Conservation (phyloP, 177 flowering plant genomes). For the Vitis hybrid region DNA sequence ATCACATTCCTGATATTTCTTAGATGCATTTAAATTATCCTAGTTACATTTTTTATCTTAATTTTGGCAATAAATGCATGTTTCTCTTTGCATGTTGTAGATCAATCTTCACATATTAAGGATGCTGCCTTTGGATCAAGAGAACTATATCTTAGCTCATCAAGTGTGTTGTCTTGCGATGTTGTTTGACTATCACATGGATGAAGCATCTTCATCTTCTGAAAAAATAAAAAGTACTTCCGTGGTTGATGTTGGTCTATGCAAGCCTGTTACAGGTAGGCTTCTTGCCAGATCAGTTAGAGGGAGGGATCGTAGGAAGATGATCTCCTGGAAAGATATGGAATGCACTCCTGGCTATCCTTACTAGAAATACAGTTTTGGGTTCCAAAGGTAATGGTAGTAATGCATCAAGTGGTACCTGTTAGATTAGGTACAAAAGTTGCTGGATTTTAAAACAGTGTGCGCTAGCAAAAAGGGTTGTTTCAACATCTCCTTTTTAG, state of each 20-base stretch:
- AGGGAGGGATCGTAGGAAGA: constrained; percentile 87
- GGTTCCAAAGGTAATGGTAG: no score
- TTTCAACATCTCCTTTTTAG: no score
- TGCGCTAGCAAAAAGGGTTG: no score
- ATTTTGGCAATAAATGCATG: neutral
- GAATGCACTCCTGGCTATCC: constrained; percentile 64
- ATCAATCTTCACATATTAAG: constrained; percentile 77
- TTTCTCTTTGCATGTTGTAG: constrained; percentile 31
- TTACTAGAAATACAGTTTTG: constrained; percentile 20
- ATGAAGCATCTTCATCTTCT: constrained; percentile 40
- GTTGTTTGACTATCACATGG: constrained; percentile 74
- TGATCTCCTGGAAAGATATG: constrained; percentile 86
- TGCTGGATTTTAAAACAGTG: no score
- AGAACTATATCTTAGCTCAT: constrained; percentile 67
- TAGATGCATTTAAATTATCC: neutral
- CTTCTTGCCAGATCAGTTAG: constrained; percentile 73
- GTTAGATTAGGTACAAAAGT: no score
- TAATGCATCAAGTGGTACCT: no score
- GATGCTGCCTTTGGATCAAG: constrained; percentile 57
- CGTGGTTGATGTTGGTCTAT: constrained; percentile 74
- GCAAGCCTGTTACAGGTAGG: constrained; percentile 62
- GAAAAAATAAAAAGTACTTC: constrained; percentile 46
- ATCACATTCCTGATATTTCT: neutral
- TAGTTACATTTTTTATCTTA: no score
- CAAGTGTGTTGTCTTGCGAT: constrained; percentile 78